Conservation (phyloP, 2,329 filamentous ascomycete species). For the Lecanicillium sp. region DNA sequence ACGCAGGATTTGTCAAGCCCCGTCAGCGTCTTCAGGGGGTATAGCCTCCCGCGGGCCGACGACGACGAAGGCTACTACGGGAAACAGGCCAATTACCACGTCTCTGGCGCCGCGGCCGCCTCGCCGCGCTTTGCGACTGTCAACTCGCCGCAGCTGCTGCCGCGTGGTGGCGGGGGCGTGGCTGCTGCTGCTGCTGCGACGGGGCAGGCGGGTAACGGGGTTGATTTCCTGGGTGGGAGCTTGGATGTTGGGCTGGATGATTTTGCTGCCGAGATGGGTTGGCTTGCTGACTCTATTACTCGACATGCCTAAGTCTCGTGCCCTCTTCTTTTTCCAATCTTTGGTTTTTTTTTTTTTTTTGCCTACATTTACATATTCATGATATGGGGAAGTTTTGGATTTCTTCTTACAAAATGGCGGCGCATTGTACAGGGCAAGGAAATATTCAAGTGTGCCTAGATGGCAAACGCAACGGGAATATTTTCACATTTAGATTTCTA, state of each 20-base stretch:
- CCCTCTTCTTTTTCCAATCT: neutral
- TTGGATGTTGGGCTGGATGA: slow-evolving; percentile 31
- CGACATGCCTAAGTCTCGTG: neutral
- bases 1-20: no score
- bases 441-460: no score
- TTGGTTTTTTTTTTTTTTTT: neutral
- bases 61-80: no score
- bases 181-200: slow-evolving; percentile 1
- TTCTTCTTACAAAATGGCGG: no score
- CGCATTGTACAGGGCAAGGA: no score
- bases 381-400: no score
- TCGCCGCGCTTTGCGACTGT: slow-evolving; percentile 13
- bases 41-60: no score
- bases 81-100: no score
- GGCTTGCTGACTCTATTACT: slow-evolving; percentile 41
- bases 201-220: slow-evolving; percentile 1
- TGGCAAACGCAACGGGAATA: no score
- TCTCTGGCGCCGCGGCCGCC: no score
- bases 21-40: no score
- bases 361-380: neutral
- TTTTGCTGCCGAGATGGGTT: slow-evolving; percentile 39
- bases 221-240: slow-evolving; percentile 14
- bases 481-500: no score
- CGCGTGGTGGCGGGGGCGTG: slow-evolving; percentile 12
- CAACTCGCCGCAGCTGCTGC: slow-evolving; percentile 18